These are phyloP conservation scores for Ceratocystis colombiana DNA, from an alignment of 2,329 filamentous ascomycete genomes.

Conservation along the genomic window DNA sequence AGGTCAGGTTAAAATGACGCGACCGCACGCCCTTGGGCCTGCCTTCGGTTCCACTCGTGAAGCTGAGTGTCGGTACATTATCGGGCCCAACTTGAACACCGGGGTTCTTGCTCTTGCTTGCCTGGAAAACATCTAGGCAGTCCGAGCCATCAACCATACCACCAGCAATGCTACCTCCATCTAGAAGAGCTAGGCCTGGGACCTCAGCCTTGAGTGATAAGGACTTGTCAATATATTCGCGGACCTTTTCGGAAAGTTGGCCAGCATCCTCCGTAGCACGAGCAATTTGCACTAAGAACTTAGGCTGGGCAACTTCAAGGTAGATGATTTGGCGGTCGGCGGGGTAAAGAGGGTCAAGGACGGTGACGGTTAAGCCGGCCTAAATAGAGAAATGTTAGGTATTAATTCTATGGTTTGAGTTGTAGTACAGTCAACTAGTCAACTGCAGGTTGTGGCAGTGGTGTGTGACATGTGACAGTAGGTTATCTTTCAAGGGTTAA, in stretches of 20 bases:
- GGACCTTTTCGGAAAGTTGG: slow-evolving; percentile 39
- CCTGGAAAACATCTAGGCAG: slow-evolving; percentile 46
- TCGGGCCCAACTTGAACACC: slow-evolving; percentile 78
- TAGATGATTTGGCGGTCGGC: slow-evolving; percentile 48
- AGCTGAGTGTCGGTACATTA: slow-evolving; percentile 63
- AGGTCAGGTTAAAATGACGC: slow-evolving; percentile 72
- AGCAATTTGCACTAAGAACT: slow-evolving; percentile 61
- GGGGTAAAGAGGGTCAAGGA: slow-evolving; percentile 75
- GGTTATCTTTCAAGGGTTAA: slow-evolving; percentile 23
- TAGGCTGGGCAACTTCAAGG: slow-evolving; percentile 66
- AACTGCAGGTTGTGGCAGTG: neutral
- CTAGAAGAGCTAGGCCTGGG: slow-evolving; percentile 59
- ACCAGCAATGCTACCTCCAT: slow-evolving; percentile 63
- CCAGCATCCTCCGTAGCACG: slow-evolving; percentile 57
- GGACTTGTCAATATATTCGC: slow-evolving; percentile 60
- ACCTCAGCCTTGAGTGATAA: slow-evolving; percentile 63
- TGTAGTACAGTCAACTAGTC: neutral
- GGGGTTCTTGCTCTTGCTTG: slow-evolving; percentile 48
- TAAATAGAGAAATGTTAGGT: neutral
- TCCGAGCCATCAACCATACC: slow-evolving; percentile 57
- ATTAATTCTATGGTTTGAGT: neutral
- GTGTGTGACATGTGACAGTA: neutral
- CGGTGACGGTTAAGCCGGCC: slow-evolving; percentile 52
- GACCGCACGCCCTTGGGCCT: slow-evolving; percentile 79
- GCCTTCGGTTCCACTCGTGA: slow-evolving; percentile 67